Evolutionary conservation across 164 flowering plant genomes (phyloP), one percentile per base, ranked within the genome.

Genomic region (Euptelea pleiosperma): DNA sequence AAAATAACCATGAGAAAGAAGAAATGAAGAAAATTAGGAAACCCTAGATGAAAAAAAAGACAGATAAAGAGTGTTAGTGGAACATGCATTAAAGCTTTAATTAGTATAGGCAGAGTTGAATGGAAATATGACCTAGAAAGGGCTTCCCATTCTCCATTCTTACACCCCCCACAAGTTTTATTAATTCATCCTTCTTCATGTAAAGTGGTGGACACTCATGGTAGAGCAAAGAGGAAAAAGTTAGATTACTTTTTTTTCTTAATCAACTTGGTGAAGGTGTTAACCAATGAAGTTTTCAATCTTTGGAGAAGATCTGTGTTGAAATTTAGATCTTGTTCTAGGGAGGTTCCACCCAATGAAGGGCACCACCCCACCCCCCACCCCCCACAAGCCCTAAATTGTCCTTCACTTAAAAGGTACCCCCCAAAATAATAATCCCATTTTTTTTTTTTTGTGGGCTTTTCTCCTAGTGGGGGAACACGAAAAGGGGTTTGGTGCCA

Each of bases 71-170:
- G 15, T 12, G 15, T 12, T 39, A 39, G 42, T 39, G 42, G 42
- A 39, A 39, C 42, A 39, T 39, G 16, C 11, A 39, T 39, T 39
- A 39, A 18, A 39, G 3, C 42, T 39, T 14, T 39, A 2, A 39
- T 39, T 39, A 39, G 16, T 14, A 14, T 12, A 14, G 15, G 42
- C 4, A 39, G 16, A 39, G 16, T 39, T 39, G 16, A 39, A 39
- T 39, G 42, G 42, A 14, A 39, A 39, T n/a, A 3, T 39, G 42
- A 39, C 42, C 16, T 39, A 14, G 16, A 39, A 39, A 39, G 34
- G 34, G 42, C 42, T 39, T 39, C 42, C 42, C 42, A 39, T 39
- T 39, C 42, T 39, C n/a, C n/a, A n/a, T n/a, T n/a, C n/a, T n/a
- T n/a, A n/a, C 4, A 39, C 7, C 5, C 42, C 12, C 42, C 12